Evolutionary conservation across 225 moss, liverwort and hornwort species (phyloP), one percentile per base, ranked within the genome.

Genomic region (Polytrichum formosum): DNA sequence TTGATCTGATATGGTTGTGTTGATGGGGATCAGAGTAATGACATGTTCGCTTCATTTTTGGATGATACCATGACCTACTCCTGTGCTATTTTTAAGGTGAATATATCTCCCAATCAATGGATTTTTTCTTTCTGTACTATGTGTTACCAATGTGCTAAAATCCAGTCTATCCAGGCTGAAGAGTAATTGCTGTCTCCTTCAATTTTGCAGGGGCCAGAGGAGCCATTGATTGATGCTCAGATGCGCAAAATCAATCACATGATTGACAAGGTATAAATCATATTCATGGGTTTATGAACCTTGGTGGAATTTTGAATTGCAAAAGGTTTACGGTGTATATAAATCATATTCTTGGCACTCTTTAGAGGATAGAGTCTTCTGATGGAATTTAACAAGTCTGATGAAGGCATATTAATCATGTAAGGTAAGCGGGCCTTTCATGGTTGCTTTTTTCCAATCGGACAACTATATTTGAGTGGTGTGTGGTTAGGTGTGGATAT

Each of bases 21-120:
- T 46, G 46, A 16, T 46, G 46, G 46, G 9, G 5, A 68, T 70
- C 80, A 95, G 95, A 91, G 97, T 82, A 97, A 97, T 77, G 90
- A 90, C 27, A 67, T 90, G 69, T 87, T 90, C 58, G 53, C 84
- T 7, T 68, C 80, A 64, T 92, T 97, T 83, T 65, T 97, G 72
- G 97, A 97, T 61, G 87, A 87, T 59, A 92, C 85, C 33, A 97
- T 97, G 97, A 91, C 91, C 1, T 97, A 97, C 73, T 97, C 97
- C 1, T 94, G 89, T 56, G 97, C 92, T 67, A 90, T 97, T 56
- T 97, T 97, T 71, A 83, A 88, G 90, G 95, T 95, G 77, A 5
- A 0, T 19, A 4, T n/a, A 46, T 13, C 46, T 46, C 59, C 21
- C n/a, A 2, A 23, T 9, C 59, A 59, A 23, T 22, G n/a, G 59